Evolutionary conservation across 257 asterid species (phyloP).

Genomic region (Gentiana dahurica): DNA sequence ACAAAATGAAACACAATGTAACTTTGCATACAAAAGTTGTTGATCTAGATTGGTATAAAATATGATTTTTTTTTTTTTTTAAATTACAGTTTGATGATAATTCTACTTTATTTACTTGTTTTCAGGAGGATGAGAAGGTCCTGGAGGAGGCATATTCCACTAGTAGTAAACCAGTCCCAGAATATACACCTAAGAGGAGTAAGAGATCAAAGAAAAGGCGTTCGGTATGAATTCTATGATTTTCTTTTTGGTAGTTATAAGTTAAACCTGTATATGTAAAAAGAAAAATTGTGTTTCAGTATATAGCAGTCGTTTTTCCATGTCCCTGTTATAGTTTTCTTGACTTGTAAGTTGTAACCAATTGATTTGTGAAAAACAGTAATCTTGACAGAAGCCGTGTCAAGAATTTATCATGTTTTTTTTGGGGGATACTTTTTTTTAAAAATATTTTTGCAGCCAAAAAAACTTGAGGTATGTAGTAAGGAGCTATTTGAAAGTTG

Average conservation of each 20-base stretch:
- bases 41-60: too few relatives aligned
- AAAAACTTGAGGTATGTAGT: too few relatives aligned
- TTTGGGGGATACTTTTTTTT: too few relatives aligned
- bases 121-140: constrained; percentile 43
- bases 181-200: constrained; percentile 55
- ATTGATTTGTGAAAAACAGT: neutral
- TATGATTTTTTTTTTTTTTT: too few relatives aligned
- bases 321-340: neutral
- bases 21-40: neutral
- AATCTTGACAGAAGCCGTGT: too few relatives aligned
- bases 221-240: constrained; percentile 39
- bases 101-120: constrained; percentile 4
- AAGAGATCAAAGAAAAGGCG: constrained; percentile 84
- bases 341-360: neutral
- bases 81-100: neutral
- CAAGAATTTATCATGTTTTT: too few relatives aligned
- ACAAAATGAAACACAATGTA: too few relatives aligned
- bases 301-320: neutral
- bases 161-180: constrained; percentile 53
- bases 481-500: too few relatives aligned
- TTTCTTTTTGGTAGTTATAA: constrained; percentile 25
- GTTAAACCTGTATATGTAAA: constrained; percentile 2
- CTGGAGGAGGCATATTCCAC: constrained; percentile 75
- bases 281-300: neutral
- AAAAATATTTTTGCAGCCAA: too few relatives aligned